Conservation (phyloP, 2,329 filamentous ascomycete species). For the Gyromitra esculenta region DNA sequence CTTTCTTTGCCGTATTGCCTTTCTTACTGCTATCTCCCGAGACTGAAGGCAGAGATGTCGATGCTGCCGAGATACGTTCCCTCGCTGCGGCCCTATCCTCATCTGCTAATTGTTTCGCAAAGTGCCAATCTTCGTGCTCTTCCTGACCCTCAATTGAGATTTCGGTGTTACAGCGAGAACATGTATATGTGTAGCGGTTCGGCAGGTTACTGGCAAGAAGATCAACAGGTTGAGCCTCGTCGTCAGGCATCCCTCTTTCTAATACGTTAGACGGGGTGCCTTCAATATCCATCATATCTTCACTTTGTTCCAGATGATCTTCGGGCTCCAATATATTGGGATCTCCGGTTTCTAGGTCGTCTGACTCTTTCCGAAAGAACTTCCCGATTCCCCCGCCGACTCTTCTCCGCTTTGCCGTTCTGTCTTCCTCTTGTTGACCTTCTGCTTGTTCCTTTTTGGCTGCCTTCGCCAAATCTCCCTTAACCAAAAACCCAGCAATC, state of each 20-base stretch:
- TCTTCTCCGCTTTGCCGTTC: constrained; percentile 59
- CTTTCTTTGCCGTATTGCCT: constrained; percentile 29
- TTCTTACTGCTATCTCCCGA: constrained; percentile 20
- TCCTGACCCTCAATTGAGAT: constrained; percentile 68
- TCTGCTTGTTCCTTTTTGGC: constrained; percentile 51
- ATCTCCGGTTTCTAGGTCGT: constrained; percentile 11
- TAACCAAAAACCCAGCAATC: constrained; percentile 86
- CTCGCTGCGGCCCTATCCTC: constrained; percentile 67
- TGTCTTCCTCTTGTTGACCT: constrained; percentile 55
- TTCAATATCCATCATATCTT: constrained; percentile 56
- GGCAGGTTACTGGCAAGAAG: background rate
- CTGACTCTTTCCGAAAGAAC: constrained; percentile 53
- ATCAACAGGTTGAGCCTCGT: background rate
- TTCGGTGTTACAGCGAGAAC: constrained; percentile 38
- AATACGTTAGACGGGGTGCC: constrained; percentile 41
- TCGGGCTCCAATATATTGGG: background rate
- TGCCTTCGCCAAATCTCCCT: constrained; percentile 72
- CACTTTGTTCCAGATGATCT: constrained; percentile 57
- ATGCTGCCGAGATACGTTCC: constrained; percentile 46
- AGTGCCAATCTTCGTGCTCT: constrained; percentile 93
- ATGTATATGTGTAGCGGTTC: constrained; percentile 10
- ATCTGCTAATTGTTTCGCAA: constrained; percentile 84
- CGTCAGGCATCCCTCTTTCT: constrained; percentile 43
- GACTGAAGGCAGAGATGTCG: background rate
- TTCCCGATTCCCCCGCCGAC: constrained; percentile 59